Evolutionary conservation across 2,329 filamentous ascomycete genomes (phyloP), one percentile per base, ranked within the genome.

Genomic region (Sclerotinia sclerotiorum): DNA sequence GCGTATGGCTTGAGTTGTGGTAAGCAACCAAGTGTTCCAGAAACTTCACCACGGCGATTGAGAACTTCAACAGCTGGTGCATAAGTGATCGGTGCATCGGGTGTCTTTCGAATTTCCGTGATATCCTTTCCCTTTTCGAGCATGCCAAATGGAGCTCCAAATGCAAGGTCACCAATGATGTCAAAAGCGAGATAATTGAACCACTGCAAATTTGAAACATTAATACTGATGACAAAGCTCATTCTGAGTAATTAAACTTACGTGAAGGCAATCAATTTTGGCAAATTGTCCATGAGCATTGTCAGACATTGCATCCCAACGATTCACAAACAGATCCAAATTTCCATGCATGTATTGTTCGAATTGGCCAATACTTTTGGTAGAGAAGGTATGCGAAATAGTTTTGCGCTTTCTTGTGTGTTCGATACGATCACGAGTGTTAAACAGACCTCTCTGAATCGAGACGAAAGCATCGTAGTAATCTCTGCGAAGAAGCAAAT

Each of bases 391-490:
- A 79, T 97, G 92, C 1, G 91, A 88, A 62, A 97, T 87, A 3
- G 92, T 89, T 84, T 97, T 97, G 75, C 93, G 87, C 84, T 97
- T 97, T 71, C 93, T 88, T 0, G 90, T 89, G 79, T 97, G 93
- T 76, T 97, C 92, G 0, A 83, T 82, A 57, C 94, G 86, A 79
- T 94, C 88, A 35, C 94, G 85, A 0, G 93, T 97, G 79, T 95
- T 97, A 86, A 97, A 97, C 17, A 97, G 83, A 24, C 93, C 93
- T 21, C 92, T 87, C 58, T 85, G 86, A 75, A 97, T 96, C 15
- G 91, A 94, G 67, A 97, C 93, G 74, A 97, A 97, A 61, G 92
- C 91, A 75, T 97, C 92, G 75, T 97, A 97, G 80, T 94, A 97
- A 2, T 94, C 89, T 54, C 90, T 93, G 82, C 77, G 17, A 42